phyloP scores from a whole-genome alignment of 75 land plant genomes.

The Pseudotsuga menziesii region DNA sequence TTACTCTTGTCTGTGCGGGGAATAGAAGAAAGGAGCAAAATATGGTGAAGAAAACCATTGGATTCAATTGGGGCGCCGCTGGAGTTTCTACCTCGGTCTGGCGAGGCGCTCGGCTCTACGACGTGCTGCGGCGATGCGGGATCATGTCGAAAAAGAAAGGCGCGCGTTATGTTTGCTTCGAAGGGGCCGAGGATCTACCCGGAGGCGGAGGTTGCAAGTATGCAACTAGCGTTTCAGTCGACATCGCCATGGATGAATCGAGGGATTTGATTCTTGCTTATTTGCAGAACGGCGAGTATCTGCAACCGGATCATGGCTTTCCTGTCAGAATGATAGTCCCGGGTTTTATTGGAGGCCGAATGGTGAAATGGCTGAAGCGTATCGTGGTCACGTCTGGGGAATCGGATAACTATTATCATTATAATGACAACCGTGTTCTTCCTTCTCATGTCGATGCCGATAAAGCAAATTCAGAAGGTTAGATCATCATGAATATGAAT shows the following conservation, averaged over 20 bases:
- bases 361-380: constrained; percentile 90
- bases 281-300: constrained; percentile 73
- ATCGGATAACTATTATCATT: constrained; percentile 73
- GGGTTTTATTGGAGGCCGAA: constrained; percentile 90
- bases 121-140: constrained; percentile 74
- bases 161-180: constrained; percentile 82
- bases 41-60: constrained; percentile 81
- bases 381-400: constrained; percentile 64
- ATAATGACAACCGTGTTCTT: constrained; percentile 78
- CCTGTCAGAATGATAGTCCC: constrained; percentile 89
- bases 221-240: constrained; percentile 65
- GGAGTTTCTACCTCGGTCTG: constrained; percentile 85
- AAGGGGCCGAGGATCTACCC: constrained; percentile 96
- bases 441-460: constrained; percentile 94
- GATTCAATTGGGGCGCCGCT: constrained; percentile 97
- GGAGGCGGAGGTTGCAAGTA: constrained; percentile 60
- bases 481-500: no score
- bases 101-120: constrained; percentile 70
- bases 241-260: constrained; percentile 71
- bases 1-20: constrained; percentile 92
- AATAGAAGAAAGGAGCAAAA: constrained; percentile 94
- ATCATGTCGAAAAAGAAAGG: constrained; percentile 31
- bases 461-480: constrained; percentile 80
- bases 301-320: constrained; percentile 91
- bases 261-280: constrained; percentile 80